Evolutionary conservation across 2,329 filamentous ascomycete genomes (phyloP).

Genomic region (Monosporascus sp.): DNA sequence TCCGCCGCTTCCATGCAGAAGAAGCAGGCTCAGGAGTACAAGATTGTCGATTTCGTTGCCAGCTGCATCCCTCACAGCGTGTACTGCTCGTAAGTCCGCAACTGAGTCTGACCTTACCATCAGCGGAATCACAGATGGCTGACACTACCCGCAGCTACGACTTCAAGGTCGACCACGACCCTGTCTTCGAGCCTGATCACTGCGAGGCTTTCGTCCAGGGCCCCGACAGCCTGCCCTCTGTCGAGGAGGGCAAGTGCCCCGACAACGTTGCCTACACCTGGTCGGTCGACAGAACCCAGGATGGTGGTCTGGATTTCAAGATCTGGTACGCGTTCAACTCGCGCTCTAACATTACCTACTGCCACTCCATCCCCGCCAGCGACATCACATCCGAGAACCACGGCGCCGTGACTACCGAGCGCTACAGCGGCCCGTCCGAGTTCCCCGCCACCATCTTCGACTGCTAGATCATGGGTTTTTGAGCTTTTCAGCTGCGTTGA

Average conservation of each 20-base stretch:
- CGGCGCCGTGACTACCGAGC: conserved; percentile 5
- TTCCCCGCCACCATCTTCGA: conserved; percentile 6
- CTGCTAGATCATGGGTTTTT: neutral
- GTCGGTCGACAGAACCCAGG: conserved; percentile 3
- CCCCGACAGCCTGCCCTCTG: conserved; percentile 1
- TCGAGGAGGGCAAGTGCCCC: conserved; percentile 3
- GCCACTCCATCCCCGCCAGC: conserved; percentile 6
- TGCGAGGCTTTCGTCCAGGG: conserved; percentile 5
- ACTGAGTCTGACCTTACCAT: neutral
- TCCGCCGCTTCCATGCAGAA: conserved; percentile 4
- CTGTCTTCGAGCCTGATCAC: neutral
- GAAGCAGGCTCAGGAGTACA: conserved; percentile 1
- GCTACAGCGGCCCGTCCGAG: conserved; percentile 5
- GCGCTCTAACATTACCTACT: conserved; percentile 11
- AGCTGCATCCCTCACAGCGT: conserved; percentile 7
- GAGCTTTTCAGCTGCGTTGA: neutral
- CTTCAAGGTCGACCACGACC: conserved; percentile 4
- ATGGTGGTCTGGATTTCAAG: conserved; percentile 6
- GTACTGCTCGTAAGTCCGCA: conserved; percentile 2
- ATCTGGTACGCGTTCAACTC: conserved; percentile 10
- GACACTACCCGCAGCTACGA: conserved; percentile 1
- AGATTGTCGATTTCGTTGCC: conserved; percentile 3
- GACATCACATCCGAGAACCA: conserved; percentile 5
- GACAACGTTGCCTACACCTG: conserved; percentile 9
- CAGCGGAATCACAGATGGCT: neutral